Base-by-base conservation (phyloP, 345 rosid species). In the Psidium friedrichsthalianum region DNA sequence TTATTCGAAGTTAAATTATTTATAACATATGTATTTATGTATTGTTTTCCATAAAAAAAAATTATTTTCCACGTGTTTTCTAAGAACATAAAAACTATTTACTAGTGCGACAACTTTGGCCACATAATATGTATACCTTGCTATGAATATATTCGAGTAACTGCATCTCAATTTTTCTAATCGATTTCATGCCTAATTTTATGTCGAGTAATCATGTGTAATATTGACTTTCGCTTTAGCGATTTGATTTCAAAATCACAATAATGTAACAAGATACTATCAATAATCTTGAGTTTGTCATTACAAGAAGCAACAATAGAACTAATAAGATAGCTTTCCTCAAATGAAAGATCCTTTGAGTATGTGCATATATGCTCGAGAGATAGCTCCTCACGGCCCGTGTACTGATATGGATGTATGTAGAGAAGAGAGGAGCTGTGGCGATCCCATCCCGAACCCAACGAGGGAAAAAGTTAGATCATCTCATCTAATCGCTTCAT, bases 191-290 rank as follows among this genome's bases (percentile, higher is more conserved):
- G 9, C 18, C 80, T 36, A 32, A 7, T 18, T 36, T 69, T 18
- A 36, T 4, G 12, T 32, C 47, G 40, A 69, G 25, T 36, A 8
- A 16, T 8, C 2, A 24, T 32, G 76, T 3, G 8, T 1, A 42
- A 3, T 64, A 3, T 32, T 1, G 0, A 32, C 40, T 69, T 69
- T 36, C 47, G 36, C 44, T 0, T 18, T 9, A 0, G 9, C 4
- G 7, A 36, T 69, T 36, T 69, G 25, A 36, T 69, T 69, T 69
- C 6, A 5, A 69, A 18, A 18, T 0, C 1, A 1, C 12, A 18
- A 1, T 0, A 16, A 32, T 32, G 18, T 69, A 0, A 32, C 1
- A 6, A 69, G 32, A 29, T 69, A 18, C 24, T 69, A 69, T 32
- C 0, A 0, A 69, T 32, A 18, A 18, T 69, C 47, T 69, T 1